Evolutionary conservation across 73 alveolate genomes (phyloP).

Genomic region (Paramecium tetraurelia): DNA sequence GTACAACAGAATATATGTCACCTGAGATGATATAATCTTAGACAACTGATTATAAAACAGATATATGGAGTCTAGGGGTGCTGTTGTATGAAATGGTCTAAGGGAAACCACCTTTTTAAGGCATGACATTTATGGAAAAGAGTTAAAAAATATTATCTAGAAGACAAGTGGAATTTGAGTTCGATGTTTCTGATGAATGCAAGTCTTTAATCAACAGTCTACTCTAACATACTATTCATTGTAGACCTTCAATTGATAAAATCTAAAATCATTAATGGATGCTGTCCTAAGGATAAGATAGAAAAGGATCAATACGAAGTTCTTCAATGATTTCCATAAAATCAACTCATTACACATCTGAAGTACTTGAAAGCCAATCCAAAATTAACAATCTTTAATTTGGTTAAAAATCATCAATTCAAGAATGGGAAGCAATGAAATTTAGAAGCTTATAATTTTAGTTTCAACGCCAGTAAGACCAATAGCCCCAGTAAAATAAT

Average conservation of each 20-base stretch:
- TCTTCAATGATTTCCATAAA: neutral
- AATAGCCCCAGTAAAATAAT: neutral
- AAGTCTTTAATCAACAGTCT: neutral
- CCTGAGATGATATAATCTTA: neutral
- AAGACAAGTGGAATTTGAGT: neutral
- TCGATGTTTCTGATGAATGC: slow-evolving; percentile 21
- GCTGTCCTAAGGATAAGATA: neutral
- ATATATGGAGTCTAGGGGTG: slow-evolving; percentile 43
- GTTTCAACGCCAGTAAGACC: neutral
- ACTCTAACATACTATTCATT: neutral
- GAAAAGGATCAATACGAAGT: neutral
- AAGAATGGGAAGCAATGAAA: slow-evolving; percentile 23
- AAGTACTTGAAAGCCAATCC: neutral
- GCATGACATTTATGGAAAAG: neutral
- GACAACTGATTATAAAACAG: neutral
- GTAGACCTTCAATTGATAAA: neutral
- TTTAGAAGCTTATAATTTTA: neutral
- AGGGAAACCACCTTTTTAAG: slow-evolving; percentile 6
- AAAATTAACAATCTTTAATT: neutral
- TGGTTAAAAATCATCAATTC: neutral
- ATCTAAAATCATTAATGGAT: neutral
- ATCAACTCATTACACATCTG: neutral
- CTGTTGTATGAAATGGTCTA: slow-evolving; percentile 25
- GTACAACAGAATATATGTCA: slow-evolving; percentile 56
- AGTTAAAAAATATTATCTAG: neutral